A percentile compares a stretch with the other conserved stretches of the same genome.
Evolutionary conservation across 495 filamentous ascomycete species (phyloP).

Genomic region (Penicillium fimorum): DNA sequence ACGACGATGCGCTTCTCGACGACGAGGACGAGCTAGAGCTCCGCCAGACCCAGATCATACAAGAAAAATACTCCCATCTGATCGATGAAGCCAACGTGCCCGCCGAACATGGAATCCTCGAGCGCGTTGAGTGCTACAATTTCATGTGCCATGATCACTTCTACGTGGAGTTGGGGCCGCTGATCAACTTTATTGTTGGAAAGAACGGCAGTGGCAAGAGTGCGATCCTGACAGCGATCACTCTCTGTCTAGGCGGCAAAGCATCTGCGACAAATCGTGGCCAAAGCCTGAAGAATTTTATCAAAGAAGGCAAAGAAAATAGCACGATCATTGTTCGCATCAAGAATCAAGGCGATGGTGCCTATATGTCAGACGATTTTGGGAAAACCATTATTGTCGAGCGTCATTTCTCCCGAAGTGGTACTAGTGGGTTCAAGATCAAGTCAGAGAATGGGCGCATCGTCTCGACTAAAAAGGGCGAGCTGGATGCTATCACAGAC

Average conservation of each 20-base stretch:
- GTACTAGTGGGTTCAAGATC: conserved; percentile 80
- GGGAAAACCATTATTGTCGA: conserved; percentile 88
- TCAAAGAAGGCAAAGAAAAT: conserved; percentile 80
- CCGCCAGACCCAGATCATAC: conserved; percentile 68
- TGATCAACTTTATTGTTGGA: conserved; percentile 97
- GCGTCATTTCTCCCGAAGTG: conserved; percentile 77
- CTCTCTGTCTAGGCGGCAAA: conserved; percentile 90
- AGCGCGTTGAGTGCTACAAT: conserved; percentile 80
- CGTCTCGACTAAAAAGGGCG: conserved; percentile 77
- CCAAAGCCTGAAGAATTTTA: conserved; percentile 84
- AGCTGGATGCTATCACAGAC: conserved; percentile 92
- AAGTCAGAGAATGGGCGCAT: conserved; percentile 69
- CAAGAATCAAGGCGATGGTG: conserved; percentile 82
- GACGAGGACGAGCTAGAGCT: conserved; percentile 56
- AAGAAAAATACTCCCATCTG: conserved; percentile 53
- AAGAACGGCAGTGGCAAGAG: conserved; percentile 99
- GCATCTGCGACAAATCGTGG: conserved; percentile 94
- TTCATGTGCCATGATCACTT: conserved; percentile 93
- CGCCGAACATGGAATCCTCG: conserved; percentile 80
- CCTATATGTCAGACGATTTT: conserved; percentile 78
- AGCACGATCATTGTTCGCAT: conserved; percentile 71
- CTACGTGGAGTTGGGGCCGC: conserved; percentile 76
- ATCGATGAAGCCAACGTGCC: conserved; percentile 63
- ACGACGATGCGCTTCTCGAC: conserved; percentile 35
- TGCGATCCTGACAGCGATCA: conserved; percentile 91